These are phyloP conservation scores for Myriosclerotinia scirpicola DNA, from an alignment of 2,329 filamentous ascomycete species.

Conservation along the genomic window DNA sequence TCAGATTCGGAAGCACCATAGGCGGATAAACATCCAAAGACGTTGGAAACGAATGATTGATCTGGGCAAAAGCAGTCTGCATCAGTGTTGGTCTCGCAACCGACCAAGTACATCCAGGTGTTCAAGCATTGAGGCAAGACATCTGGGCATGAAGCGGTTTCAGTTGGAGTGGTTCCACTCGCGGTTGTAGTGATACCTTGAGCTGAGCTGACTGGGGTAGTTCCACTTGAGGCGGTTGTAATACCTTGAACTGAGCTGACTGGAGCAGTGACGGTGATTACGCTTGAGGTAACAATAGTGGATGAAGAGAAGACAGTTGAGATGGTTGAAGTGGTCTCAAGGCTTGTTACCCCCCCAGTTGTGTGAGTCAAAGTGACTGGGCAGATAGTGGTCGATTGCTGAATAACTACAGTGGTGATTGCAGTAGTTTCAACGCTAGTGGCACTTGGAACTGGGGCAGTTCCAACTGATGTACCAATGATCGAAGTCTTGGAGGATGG, in stretches of 20 bases:
- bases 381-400: constrained; percentile 38
- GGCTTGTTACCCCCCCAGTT: background rate
- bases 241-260: constrained; percentile 16
- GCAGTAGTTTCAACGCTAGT: constrained; percentile 27
- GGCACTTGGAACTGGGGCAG: background rate
- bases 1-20: constrained; percentile 67
- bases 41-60: constrained; percentile 69
- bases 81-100: constrained; percentile 84
- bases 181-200: constrained; percentile 25
- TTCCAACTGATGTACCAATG: background rate
- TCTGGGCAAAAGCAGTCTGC: constrained; percentile 83
- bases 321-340: constrained; percentile 27
- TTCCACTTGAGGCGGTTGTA: constrained; percentile 27
- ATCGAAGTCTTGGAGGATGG: background rate
- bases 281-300: constrained; percentile 30
- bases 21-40: constrained; percentile 79
- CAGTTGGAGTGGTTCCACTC: constrained; percentile 41
- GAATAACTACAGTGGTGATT: constrained; percentile 30
- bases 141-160: constrained; percentile 52
- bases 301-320: constrained; percentile 42
- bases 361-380: constrained; percentile 33
- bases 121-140: constrained; percentile 87
- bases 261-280: constrained; percentile 10
- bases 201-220: constrained; percentile 25
- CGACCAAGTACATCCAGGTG: constrained; percentile 75